Base-by-base conservation (phyloP, 257 asterid species). In the Fraxinus excelsior region DNA sequence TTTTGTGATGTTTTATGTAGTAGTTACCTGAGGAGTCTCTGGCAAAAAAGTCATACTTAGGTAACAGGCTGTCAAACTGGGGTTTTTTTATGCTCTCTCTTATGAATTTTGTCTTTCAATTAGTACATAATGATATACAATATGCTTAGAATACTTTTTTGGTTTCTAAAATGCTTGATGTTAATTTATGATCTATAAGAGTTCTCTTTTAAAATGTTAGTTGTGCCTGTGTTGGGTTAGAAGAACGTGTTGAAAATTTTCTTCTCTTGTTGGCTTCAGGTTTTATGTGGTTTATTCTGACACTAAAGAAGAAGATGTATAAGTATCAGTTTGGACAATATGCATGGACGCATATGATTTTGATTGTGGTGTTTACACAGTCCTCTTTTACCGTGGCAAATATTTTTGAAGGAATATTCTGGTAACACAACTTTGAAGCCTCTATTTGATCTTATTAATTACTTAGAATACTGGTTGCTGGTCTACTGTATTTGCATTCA, bases 341-440 rank as follows among this genome's bases (percentile, higher is more conserved):
- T 79, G 97, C 97, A 44, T 93, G 97, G 97, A 93, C 95, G 5
- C 96, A 91, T 74, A 89, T 91, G 97, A 91, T 91, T 82, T 82
- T 92, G 80, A 91, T 91, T 74, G 94, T 91, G 76, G 94, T 92
- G 74, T 91, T 91, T 76, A 84, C 92, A 0, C 96, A 91, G 81
- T 89, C 96, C 9, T 82, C 96, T n/a, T 91, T 91, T 85, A 89
- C 92, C 14, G 95, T 91, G 80, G 95, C 94, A 77, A 91, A 89
- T 80, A 89, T 92, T 77, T 91, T 91, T 32, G 94, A 91, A 85
- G 97, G 96, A 80, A 91, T 92, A 58, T 87, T 92, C 86, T 92
- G 96, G 98, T 93, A 87, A 80, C 62, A 38, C 65, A 21, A 72
- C 70, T 67, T 75, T 23, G 18, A 75, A 46, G 38, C 67, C 44